Evolutionary conservation across 495 filamentous ascomycete genomes (phyloP).

Genomic region (Pseudotulostoma volvatum): DNA sequence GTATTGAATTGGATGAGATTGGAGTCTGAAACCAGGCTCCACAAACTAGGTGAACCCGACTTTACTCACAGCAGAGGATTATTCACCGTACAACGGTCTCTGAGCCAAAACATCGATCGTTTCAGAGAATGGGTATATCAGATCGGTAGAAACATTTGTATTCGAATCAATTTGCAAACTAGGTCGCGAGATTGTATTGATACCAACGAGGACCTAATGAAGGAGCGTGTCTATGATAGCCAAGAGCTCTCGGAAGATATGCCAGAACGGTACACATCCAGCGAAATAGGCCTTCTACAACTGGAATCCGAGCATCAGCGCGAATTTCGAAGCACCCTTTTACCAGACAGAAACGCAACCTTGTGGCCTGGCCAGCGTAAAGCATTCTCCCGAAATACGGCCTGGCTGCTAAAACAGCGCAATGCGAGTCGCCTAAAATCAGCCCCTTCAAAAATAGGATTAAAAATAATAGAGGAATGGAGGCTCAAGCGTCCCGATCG

Average conservation of each 20-base stretch:
- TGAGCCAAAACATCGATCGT: conserved; percentile 9
- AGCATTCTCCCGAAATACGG: too few species aligned
- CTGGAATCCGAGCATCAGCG: background rate
- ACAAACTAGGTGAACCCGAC: conserved; percentile 7
- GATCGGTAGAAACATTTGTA: background rate
- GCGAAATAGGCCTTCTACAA: background rate
- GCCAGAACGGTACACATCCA: background rate
- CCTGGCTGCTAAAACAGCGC: too few species aligned
- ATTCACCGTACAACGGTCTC: conserved; percentile 8
- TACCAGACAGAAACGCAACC: too few species aligned
- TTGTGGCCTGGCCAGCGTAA: too few species aligned
- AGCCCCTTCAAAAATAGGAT: too few species aligned
- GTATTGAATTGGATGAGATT: conserved; percentile 16
- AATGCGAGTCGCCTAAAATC: too few species aligned
- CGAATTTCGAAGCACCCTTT: background rate
- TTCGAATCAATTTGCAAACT: background rate
- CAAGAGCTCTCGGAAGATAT: background rate
- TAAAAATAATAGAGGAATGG: too few species aligned
- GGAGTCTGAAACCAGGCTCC: conserved; percentile 8
- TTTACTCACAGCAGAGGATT: conserved; percentile 7
- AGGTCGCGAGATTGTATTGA: background rate
- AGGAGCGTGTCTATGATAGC: background rate
- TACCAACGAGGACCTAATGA: background rate
- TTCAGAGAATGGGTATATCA: conserved; percentile 4
- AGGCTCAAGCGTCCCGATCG: too few species aligned